Conservation (phyloP, 805 yeast genomes). For the Candida vaughaniae region DNA sequence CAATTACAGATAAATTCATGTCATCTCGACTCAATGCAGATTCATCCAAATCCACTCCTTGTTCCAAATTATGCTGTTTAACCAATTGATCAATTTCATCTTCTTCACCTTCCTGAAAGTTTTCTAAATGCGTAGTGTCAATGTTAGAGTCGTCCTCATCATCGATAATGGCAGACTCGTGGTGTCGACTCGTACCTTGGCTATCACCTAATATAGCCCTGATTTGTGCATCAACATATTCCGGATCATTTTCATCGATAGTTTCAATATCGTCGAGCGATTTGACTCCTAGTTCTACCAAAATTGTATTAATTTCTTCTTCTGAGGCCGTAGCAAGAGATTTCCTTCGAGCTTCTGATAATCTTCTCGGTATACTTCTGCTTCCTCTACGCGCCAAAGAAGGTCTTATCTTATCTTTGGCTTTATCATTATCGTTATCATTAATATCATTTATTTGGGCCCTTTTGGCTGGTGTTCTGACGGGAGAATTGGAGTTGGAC, state of each 20-base stretch:
- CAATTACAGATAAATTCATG: constrained; percentile 31
- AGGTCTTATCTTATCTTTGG: constrained; percentile 1
- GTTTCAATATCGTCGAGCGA: constrained; percentile 29
- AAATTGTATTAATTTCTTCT: constrained; percentile 38
- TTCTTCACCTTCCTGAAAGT: constrained; percentile 25
- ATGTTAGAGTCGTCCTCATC: constrained; percentile 10
- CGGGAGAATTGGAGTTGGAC: constrained; percentile 19
- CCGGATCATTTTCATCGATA: constrained; percentile 26
- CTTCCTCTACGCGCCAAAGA: constrained; percentile 5
- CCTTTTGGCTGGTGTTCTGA: constrained; percentile 6
- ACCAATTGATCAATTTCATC: constrained; percentile 38
- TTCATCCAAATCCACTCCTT: constrained; percentile 29
- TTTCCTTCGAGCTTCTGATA: constrained; percentile 37
- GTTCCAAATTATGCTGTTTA: constrained; percentile 33
- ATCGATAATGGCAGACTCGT: constrained; percentile 23
- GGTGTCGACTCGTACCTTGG: constrained; percentile 7
- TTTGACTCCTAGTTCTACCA: constrained; percentile 35
- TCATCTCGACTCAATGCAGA: constrained; percentile 18
- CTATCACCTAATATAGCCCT: constrained; percentile 29
- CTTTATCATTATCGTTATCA: constrained; percentile 6
- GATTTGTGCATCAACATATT: constrained; percentile 30
- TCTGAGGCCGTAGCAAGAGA: constrained; percentile 37
- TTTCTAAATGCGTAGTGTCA: constrained; percentile 1
- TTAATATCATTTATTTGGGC: constrained; percentile 1
- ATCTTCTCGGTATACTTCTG: constrained; percentile 21